Evolutionary conservation across 345 rosid genomes (phyloP).

Genomic region (Kandelia obovata): DNA sequence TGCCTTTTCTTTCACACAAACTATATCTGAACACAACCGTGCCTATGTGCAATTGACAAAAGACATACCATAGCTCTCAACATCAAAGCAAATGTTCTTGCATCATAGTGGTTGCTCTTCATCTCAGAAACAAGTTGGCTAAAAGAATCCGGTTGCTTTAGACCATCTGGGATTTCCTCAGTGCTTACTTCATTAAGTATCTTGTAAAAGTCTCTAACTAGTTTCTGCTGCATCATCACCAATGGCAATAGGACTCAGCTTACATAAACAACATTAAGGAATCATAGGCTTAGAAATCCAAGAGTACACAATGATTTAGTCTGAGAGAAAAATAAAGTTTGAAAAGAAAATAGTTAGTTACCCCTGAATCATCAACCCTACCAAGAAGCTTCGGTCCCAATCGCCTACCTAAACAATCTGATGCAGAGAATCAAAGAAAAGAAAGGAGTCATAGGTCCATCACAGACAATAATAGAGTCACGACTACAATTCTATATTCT

Average conservation of each 20-base stretch:
- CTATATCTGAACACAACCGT: neutral
- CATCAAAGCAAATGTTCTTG: constrained; percentile 71
- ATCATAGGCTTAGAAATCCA: neutral
- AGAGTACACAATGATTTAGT: neutral
- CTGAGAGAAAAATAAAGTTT: neutral
- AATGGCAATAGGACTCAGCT: constrained; percentile 22
- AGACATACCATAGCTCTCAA: constrained; percentile 85
- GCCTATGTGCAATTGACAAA: neutral
- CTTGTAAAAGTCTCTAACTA: constrained; percentile 80
- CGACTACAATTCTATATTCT: neutral
- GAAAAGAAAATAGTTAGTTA: constrained; percentile 31
- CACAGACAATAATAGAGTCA: constrained; percentile 14
- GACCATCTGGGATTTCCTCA: constrained; percentile 75
- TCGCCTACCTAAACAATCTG: constrained; percentile 99
- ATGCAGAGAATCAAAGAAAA: constrained; percentile 18
- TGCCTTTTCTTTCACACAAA: neutral
- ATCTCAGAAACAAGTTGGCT: constrained; percentile 79
- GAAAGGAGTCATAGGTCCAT: constrained; percentile 17
- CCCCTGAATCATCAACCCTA: constrained; percentile 91
- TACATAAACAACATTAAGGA: constrained; percentile 21
- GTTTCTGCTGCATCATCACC: constrained; percentile 56
- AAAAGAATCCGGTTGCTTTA: constrained; percentile 86
- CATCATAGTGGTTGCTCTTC: constrained; percentile 85
- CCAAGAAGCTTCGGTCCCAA: constrained; percentile 95
- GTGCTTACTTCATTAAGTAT: constrained; percentile 76